Base-by-base conservation (phyloP, 106 monocot genomes). In the Platanthera guangdongensis region DNA sequence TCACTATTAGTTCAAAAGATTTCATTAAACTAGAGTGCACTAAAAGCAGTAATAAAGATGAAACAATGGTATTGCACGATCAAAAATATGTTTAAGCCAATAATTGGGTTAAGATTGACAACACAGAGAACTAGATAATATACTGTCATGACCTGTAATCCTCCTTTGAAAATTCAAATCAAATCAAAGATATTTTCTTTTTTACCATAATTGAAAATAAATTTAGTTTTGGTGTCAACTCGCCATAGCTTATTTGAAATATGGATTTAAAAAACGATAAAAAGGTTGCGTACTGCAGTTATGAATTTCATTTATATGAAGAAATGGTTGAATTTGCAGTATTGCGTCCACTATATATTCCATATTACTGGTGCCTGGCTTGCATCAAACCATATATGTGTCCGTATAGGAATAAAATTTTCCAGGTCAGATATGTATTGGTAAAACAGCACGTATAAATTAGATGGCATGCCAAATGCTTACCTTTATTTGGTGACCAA, bases 401-500 rank as follows among this genome's bases (percentile, higher is more conserved):
- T 59, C 59, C 7, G 2, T 8, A 59, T 19, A 59, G 21, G 59
- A 59, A 60, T 60, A n/a, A 59, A 59, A 59, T 6, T 21, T 59
- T 21, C 0, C 1, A 59, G 19, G 19, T 59, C 59, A 53, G 13
- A 53, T 3, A 53, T 53, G 52, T 53, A 39, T 39, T 39, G 39
- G 25, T 70, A 47, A 70, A 70, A 70, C 16, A 47, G 47, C 47
- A 70, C 16, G 47, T 5, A 70, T 70, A 32, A 64, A 60, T 39
- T 28, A 62, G 25, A 51, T 48, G 16, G 55, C 16, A 73, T 78
- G 69, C 3, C 8, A 72, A 19, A 59, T n/a, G 22, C 30, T 39
- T 63, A 99, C 97, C 94, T 91, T 99, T 68, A 94, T 94, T 75
- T 87, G 89, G 52, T 92, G 94, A 12, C 74, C 85, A 65, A 94